These are phyloP conservation scores for Parascedosporium putredinis DNA, from an alignment of 2,329 filamentous ascomycete species.

Conservation along the genomic window DNA sequence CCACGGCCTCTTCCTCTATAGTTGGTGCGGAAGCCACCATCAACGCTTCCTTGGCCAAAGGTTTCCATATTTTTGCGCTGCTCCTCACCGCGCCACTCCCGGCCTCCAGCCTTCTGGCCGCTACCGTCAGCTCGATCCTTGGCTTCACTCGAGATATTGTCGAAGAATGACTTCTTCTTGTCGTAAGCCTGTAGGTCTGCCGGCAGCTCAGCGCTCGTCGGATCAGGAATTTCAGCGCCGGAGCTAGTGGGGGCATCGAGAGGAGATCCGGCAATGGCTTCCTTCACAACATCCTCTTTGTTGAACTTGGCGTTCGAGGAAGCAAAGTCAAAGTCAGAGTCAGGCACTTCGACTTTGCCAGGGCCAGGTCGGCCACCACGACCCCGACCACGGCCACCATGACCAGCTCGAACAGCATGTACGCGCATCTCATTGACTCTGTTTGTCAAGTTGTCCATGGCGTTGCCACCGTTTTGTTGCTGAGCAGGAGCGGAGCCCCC, in stretches of 20 bases:
- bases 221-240: slow-evolving; percentile 25
- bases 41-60: slow-evolving; percentile 92
- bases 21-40: slow-evolving; percentile 63
- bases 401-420: slow-evolving; percentile 42
- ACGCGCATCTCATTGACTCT: slow-evolving; percentile 70
- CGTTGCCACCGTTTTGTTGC: slow-evolving; percentile 28
- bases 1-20: slow-evolving; percentile 74
- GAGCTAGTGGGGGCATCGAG: slow-evolving; percentile 34
- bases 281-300: slow-evolving; percentile 58
- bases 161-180: slow-evolving; percentile 85
- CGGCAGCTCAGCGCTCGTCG: slow-evolving; percentile 33
- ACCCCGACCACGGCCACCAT: slow-evolving; percentile 36
- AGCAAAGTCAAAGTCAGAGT: slow-evolving; percentile 87
- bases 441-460: slow-evolving; percentile 63
- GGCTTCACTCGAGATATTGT: slow-evolving; percentile 92
- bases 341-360: slow-evolving; percentile 76
- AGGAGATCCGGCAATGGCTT: slow-evolving; percentile 54
- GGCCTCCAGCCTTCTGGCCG: slow-evolving; percentile 59
- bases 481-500: slow-evolving; percentile 19
- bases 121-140: slow-evolving; percentile 74
- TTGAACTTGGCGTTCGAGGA: slow-evolving; percentile 37
- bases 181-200: slow-evolving; percentile 58
- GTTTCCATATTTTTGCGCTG: slow-evolving; percentile 95
- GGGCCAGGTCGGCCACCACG: slow-evolving; percentile 34
- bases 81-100: slow-evolving; percentile 86